These are phyloP conservation scores for Nephelium lappaceum DNA, from an alignment of 345 rosid species.

Conservation along the genomic window DNA sequence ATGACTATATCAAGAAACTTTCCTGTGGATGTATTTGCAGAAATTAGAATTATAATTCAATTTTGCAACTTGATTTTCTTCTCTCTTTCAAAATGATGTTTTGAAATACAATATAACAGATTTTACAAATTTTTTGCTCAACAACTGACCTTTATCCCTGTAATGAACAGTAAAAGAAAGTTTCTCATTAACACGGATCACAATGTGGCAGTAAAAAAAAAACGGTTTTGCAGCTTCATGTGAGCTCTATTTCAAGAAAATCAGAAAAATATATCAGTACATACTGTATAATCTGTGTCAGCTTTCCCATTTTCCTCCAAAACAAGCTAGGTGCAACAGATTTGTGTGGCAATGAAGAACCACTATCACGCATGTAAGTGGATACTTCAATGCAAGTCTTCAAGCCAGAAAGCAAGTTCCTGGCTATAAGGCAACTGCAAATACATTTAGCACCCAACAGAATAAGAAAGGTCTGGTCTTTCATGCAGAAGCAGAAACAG, in stretches of 20 bases:
- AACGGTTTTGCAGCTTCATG: background rate
- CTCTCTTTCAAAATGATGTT: background rate
- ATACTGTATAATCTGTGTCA: slow-evolving; percentile 62
- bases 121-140: background rate
- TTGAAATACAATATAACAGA: background rate
- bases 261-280: slow-evolving; percentile 17
- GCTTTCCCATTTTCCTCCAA: slow-evolving; percentile 64
- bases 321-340: slow-evolving; percentile 58
- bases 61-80: background rate
- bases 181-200: background rate
- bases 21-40: background rate
- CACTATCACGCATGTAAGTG: slow-evolving; percentile 76
- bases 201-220: background rate
- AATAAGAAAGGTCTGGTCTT: slow-evolving; percentile 20
- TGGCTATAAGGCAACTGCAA: slow-evolving; percentile 95
- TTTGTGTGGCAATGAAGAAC: slow-evolving; percentile 58
- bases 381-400: slow-evolving; percentile 92
- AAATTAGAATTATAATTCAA: background rate
- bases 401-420: slow-evolving; percentile 94
- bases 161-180: background rate
- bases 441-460: slow-evolving; percentile 11
- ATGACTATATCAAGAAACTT: background rate
- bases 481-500: slow-evolving; percentile 11
- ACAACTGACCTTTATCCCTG: background rate
- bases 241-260: slow-evolving; percentile 3